phyloP scores from a whole-genome alignment of 106 monocot genomes.

The Gastrodia elata region DNA sequence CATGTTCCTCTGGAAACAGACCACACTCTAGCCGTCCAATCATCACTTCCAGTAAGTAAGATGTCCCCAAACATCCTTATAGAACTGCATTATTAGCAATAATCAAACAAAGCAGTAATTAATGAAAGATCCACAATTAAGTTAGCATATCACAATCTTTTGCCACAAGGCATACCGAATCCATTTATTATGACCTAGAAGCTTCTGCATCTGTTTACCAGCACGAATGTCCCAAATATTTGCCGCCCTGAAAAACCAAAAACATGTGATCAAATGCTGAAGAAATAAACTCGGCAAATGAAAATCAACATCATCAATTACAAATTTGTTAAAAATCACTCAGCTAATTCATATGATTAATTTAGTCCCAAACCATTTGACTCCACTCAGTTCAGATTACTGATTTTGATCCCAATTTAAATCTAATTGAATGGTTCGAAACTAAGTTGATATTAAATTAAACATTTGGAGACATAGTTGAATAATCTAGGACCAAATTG shows the following conservation, averaged over 20 bases:
- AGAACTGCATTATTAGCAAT: constrained; percentile 42
- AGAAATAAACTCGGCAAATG: not conserved
- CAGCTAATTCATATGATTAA: too few species aligned
- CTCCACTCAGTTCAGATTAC: too few species aligned
- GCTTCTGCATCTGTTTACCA: constrained; percentile 86
- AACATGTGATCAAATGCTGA: not conserved
- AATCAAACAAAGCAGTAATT: not conserved
- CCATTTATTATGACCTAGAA: constrained; percentile 96
- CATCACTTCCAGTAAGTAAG: constrained; percentile 96
- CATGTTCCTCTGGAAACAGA: constrained; percentile 83
- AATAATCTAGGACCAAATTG: too few species aligned
- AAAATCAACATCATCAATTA: not conserved
- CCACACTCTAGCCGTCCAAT: constrained; percentile 99
- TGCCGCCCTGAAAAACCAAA: constrained; percentile 48
- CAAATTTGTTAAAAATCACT: not conserved
- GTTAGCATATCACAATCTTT: not conserved
- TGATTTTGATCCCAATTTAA: too few species aligned
- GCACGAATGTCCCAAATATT: constrained; percentile 98
- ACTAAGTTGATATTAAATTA: too few species aligned
- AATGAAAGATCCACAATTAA: not conserved
- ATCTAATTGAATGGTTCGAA: too few species aligned
- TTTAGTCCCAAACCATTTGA: too few species aligned
- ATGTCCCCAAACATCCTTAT: constrained; percentile 91
- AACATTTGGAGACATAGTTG: too few species aligned
- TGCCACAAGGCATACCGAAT: constrained; percentile 63